These are phyloP conservation scores for Sporodiniella umbellata DNA, from an alignment of 371 early-diverging fungal species.

Conservation along the genomic window DNA sequence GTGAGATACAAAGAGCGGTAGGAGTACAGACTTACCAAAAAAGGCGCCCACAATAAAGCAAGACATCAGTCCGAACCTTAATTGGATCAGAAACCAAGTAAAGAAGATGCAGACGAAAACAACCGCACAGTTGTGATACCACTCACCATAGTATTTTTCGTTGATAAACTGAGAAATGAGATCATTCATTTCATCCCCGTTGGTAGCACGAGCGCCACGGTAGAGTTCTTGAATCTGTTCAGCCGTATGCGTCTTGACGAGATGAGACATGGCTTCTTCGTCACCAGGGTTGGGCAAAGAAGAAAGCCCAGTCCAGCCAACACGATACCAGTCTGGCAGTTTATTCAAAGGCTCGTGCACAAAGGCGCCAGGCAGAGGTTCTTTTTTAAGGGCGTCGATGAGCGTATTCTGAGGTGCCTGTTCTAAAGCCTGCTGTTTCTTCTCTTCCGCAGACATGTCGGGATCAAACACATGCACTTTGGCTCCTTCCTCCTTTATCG, in stretches of 20 bases:
- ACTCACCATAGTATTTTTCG: slow-evolving; percentile 43
- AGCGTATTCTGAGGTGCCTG: neutral
- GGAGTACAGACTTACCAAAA: too few species aligned
- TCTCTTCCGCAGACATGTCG: slow-evolving; percentile 24
- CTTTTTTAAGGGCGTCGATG: neutral
- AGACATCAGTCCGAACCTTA: slow-evolving; percentile 34
- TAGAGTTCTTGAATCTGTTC: slow-evolving; percentile 24
- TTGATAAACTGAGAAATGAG: slow-evolving; percentile 33
- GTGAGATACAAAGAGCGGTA: slow-evolving; percentile 2
- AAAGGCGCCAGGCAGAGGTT: slow-evolving; percentile 16
- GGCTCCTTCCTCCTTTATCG: slow-evolving; percentile 9
- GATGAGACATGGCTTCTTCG: slow-evolving; percentile 23
- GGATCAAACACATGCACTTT: slow-evolving; percentile 22
- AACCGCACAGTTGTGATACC: slow-evolving; percentile 40
- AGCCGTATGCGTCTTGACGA: slow-evolving; percentile 12
- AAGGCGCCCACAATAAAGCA: slow-evolving; percentile 35
- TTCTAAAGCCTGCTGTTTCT: slow-evolving; percentile 13
- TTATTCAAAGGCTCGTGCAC: slow-evolving; percentile 1
- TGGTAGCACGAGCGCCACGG: slow-evolving; percentile 21
- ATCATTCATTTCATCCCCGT: slow-evolving; percentile 20
- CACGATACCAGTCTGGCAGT: neutral
- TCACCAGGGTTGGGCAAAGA: slow-evolving; percentile 45
- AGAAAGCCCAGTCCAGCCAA: slow-evolving; percentile 44
- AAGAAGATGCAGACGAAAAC: slow-evolving; percentile 35
- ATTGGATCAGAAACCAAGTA: slow-evolving; percentile 34